Percentiles rank a stretch among this genome's conserved stretches.
Conservation (phyloP, 1,284 basidiomycete genomes). For the Apiotrichum gamsii region DNA sequence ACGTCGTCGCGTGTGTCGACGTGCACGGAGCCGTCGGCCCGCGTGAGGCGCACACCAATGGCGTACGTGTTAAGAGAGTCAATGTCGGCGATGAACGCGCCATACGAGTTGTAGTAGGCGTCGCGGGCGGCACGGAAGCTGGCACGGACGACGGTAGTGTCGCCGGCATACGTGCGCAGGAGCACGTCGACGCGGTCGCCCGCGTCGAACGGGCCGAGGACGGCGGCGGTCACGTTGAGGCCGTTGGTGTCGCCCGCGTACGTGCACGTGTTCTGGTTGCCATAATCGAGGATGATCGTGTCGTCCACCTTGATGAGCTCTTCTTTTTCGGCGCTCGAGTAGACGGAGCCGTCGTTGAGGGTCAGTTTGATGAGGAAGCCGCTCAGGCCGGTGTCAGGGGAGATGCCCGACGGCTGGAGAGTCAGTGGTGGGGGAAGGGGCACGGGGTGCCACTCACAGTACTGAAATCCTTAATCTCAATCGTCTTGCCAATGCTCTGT, state of each 20-base stretch:
- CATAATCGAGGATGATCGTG: constrained; percentile 11
- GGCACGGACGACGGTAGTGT: not conserved
- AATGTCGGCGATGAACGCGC: constrained; percentile 10
- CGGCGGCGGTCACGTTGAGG: constrained; percentile 14
- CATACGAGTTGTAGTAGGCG: constrained; percentile 6
- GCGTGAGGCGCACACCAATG: constrained; percentile 6
- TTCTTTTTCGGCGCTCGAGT: constrained; percentile 5
- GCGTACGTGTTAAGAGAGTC: not conserved
- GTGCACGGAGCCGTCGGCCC: constrained; percentile 7
- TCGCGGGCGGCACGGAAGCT: constrained; percentile 3
- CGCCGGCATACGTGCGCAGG: not conserved
- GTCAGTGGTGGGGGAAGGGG: too few species aligned
- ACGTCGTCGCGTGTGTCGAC: constrained; percentile 11
- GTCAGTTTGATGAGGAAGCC: too few species aligned
- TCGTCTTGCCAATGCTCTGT: constrained; percentile 6
- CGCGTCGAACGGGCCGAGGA: constrained; percentile 11
- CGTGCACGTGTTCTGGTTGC: constrained; percentile 7
- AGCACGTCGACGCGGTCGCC: constrained; percentile 14
- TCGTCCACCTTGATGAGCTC: constrained; percentile 11
- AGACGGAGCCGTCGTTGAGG: constrained; percentile 10
- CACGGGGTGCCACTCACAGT: too few species aligned
- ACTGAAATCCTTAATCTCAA: constrained; percentile 7
- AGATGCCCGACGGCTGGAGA: too few species aligned
- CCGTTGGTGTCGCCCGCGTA: constrained; percentile 9
- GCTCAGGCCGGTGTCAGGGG: too few species aligned